These are phyloP conservation scores for Cladophialophora psammophila DNA, from an alignment of 2,329 filamentous ascomycete species.

Conservation along the genomic window DNA sequence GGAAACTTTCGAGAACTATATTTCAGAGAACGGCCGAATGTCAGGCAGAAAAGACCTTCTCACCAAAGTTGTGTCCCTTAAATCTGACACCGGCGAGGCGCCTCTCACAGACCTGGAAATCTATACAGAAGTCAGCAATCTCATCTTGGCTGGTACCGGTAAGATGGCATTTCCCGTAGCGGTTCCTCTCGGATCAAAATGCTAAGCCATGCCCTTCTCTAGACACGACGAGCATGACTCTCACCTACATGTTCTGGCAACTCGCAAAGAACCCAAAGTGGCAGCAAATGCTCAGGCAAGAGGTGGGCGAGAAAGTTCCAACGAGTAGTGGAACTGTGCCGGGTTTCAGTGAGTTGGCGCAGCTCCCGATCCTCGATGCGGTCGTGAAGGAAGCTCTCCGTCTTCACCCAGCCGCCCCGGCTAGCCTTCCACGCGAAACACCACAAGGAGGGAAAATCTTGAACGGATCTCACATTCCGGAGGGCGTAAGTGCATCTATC, in stretches of 20 bases:
- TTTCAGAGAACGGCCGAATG: too few species aligned
- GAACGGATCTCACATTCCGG: constrained; percentile 46
- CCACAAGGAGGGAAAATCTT: constrained; percentile 49
- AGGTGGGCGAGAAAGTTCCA: neutral
- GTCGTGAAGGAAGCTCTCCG: constrained; percentile 55
- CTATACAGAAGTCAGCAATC: too few species aligned
- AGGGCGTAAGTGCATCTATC: constrained; percentile 14
- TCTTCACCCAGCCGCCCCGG: constrained; percentile 52
- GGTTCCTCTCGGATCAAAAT: too few species aligned
- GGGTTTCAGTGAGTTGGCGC: too few species aligned
- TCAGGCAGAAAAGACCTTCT: too few species aligned
- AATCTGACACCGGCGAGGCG: too few species aligned
- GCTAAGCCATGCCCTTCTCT: too few species aligned
- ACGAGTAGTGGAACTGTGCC: neutral
- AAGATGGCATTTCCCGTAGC: too few species aligned
- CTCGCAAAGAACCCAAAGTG: constrained; percentile 44
- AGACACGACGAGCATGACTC: constrained; percentile 23
- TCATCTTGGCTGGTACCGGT: too few species aligned
- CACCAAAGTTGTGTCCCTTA: too few species aligned
- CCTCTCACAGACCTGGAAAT: too few species aligned
- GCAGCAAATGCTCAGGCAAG: constrained; percentile 44
- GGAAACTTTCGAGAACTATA: too few species aligned
- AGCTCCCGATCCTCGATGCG: constrained; percentile 37
- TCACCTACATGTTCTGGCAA: constrained; percentile 49
- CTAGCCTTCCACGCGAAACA: constrained; percentile 49